Base-by-base conservation (phyloP, 257 asterid genomes). In the Ligustrum vulgare region DNA sequence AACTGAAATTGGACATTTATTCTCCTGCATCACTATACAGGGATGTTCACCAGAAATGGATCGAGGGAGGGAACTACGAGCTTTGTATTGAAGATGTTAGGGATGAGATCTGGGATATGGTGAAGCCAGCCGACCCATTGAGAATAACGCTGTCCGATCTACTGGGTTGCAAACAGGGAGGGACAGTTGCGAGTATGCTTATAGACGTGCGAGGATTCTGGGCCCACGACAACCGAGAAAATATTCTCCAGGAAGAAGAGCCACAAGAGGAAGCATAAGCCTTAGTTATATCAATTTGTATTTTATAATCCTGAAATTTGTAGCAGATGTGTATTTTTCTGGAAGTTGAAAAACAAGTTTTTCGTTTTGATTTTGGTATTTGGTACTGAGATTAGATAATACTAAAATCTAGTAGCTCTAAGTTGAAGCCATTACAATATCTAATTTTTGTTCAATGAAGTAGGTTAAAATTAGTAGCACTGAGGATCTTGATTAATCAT, bases 101-200 rank as follows among this genome's bases (percentile, higher is more conserved):
- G 83, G 97, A 95, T 75, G 98, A 95, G 86, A 95, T 95, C 56
- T 95, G 99, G 98, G 99, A 95, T 75, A 95, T 91, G 99, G 99
- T 95, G 88, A 95, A 95, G 80, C 98, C 99, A 32, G 82, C 85
- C 7, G 97, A 95, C 67, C 88, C 94, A n/a, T 82, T 95, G 90
- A 87, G 73, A 70, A 89, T 91, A 82, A 82, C 93, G n/a, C 87
- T 93, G 65, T 88, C 92, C 8, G 97, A 95, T 91, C 86, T 95
- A 65, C 89, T 95, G 16, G 85, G 82, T 31, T 95, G 98, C 88
- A 95, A 93, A 80, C 98, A 93, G 78, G 99, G 99, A 8, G 98
- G 99, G 64, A 95, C 98, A 2, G 99, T 95, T n/a, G 99, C 99
- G 35, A 93, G 99, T 88, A 95, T 95, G 99, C 97, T 95, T 20